Conservation (phyloP, 208 protist species). For the Trypanosoma melophagium region DNA sequence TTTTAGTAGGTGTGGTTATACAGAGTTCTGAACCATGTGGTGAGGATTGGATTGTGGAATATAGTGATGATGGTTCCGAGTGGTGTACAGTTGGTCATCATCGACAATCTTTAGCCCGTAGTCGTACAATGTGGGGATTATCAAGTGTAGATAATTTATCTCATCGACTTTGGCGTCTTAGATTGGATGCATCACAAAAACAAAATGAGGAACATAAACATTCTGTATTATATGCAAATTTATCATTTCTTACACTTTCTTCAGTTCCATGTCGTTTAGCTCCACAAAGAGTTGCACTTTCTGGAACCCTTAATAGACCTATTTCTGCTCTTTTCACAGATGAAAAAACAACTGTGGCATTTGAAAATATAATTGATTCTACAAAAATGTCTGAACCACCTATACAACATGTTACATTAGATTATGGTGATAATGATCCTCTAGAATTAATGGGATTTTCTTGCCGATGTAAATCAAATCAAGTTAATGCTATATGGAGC, state of each 20-base stretch:
- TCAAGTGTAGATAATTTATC: constrained; percentile 20
- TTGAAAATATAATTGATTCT: constrained; percentile 19
- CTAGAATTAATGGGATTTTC: constrained; percentile 29
- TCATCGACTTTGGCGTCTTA: constrained; percentile 42
- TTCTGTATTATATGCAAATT: constrained; percentile 23
- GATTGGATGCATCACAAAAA: background rate
- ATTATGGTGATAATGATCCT: constrained; percentile 22
- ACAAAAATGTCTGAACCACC: background rate
- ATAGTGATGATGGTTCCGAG: constrained; percentile 39
- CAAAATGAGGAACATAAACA: background rate
- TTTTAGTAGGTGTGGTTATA: constrained; percentile 27
- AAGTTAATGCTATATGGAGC: constrained; percentile 13
- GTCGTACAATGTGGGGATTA: constrained; percentile 28
- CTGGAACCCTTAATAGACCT: constrained; percentile 31
- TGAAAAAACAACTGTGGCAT: constrained; percentile 28
- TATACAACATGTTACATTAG: constrained; percentile 26
- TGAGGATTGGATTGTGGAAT: constrained; percentile 36
- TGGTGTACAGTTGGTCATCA: constrained; percentile 35
- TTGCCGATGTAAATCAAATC: constrained; percentile 13
- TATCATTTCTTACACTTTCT: constrained; percentile 30
- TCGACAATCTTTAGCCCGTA: constrained; percentile 20
- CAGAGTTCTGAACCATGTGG: constrained; percentile 26
- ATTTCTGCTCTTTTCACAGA: constrained; percentile 24
- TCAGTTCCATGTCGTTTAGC: constrained; percentile 6
- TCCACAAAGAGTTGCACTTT: constrained; percentile 21